Conservation (phyloP, 768 basidiomycete species). For the Hemileccinum rubropunctum region DNA sequence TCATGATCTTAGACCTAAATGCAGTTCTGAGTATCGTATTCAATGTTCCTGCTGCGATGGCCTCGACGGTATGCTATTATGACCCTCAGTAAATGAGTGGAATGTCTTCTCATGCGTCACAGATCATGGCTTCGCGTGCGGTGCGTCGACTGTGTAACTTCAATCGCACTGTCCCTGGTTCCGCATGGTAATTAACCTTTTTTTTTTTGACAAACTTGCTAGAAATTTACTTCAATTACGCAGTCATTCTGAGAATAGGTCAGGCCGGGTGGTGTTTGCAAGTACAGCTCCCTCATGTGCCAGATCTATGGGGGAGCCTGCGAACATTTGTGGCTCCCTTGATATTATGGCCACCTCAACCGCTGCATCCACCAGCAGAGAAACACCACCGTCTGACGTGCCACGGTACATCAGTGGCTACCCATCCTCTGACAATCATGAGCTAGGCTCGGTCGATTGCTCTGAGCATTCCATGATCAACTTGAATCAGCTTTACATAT, state of each 20-base stretch:
- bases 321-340: conserved; percentile 18
- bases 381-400: conserved; percentile 24
- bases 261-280: conserved; percentile 15
- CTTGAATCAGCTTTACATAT: too few relatives aligned
- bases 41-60: conserved; percentile 61
- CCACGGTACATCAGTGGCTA: conserved; percentile 23
- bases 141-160: conserved; percentile 62
- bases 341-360: neutral
- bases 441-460: conserved; percentile 10
- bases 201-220: neutral
- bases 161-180: conserved; percentile 24
- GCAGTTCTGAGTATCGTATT: conserved; percentile 65
- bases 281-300: conserved; percentile 16
- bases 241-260: conserved; percentile 21
- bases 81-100: neutral
- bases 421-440: conserved; percentile 19
- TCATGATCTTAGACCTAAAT: conserved; percentile 66
- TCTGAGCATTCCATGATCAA: conserved; percentile 4
- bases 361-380: conserved; percentile 24
- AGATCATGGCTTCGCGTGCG: conserved; percentile 61
- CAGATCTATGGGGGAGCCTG: conserved; percentile 12
- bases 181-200: conserved; percentile 27
- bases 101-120: neutral
- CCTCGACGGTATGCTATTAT: conserved; percentile 47
- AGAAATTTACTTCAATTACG: neutral